phyloP scores from a whole-genome alignment of 2,329 filamentous ascomycete species.

The Diaporthe velutina region DNA sequence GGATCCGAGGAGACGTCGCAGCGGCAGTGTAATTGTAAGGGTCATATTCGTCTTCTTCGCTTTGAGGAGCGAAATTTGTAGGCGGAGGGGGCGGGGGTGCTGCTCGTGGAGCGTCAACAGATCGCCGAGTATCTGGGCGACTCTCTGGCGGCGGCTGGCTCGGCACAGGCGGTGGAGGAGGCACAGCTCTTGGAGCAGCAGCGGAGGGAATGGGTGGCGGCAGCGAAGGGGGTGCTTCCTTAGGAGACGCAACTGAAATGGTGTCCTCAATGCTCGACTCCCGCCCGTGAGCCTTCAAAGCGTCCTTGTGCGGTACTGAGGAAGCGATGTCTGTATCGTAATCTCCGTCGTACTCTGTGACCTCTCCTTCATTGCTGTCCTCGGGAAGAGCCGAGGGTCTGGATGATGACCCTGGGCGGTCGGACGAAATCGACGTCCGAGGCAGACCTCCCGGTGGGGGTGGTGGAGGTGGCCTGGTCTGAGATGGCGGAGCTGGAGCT shows the following conservation, averaged over 20 bases:
- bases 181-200: conserved; percentile 67
- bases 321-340: conserved; percentile 98
- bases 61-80: conserved; percentile 55
- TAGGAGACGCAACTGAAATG: conserved; percentile 70
- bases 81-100: conserved; percentile 76
- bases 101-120: conserved; percentile 77
- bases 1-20: conserved; percentile 41
- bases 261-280: conserved; percentile 83
- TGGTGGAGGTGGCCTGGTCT: conserved; percentile 75
- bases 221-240: conserved; percentile 58
- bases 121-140: conserved; percentile 67
- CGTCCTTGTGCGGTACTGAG: conserved; percentile 94
- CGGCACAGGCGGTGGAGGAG: conserved; percentile 73
- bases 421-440: conserved; percentile 71
- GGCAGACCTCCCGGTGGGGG: conserved; percentile 70
- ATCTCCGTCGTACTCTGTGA: conserved; percentile 96
- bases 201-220: conserved; percentile 70
- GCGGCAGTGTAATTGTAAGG: conserved; percentile 69
- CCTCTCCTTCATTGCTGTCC: conserved; percentile 80
- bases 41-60: conserved; percentile 80
- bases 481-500: conserved; percentile 61
- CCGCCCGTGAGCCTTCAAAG: conserved; percentile 83
- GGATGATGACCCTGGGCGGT: conserved; percentile 57
- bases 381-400: conserved; percentile 62
- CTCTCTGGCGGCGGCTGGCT: conserved; percentile 64